Evolutionary conservation across 805 yeast genomes (phyloP).

Genomic region (Candida ovalis): DNA sequence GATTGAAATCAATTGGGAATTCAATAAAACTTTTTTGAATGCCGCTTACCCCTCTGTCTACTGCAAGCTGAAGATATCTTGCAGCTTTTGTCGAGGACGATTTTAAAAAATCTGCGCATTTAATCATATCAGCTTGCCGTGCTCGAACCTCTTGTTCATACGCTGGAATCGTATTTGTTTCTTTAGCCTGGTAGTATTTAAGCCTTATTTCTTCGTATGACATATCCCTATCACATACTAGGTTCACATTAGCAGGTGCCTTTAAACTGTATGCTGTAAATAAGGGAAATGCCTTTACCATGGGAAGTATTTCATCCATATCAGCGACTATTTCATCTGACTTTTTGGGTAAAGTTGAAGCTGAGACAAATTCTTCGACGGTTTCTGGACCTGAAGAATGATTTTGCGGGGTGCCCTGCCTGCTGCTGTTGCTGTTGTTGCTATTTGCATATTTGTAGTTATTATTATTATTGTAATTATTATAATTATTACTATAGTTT

Average conservation of each 20-base stretch:
- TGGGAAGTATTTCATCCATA: conserved; percentile 11
- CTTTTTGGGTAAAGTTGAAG: conserved; percentile 1
- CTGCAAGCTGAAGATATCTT: conserved; percentile 49
- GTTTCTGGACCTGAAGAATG: conserved; percentile 4
- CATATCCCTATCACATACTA: conserved; percentile 49
- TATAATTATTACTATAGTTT: conserved; percentile 3
- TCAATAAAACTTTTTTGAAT: conserved; percentile 32
- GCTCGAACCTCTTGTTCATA: conserved; percentile 39
- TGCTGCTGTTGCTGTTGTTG: conserved; percentile 1
- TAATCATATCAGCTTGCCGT: conserved; percentile 45
- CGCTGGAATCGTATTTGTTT: conserved; percentile 32
- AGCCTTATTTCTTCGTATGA: conserved; percentile 52
- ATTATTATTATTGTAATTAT: not conserved
- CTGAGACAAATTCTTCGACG: conserved; percentile 1
- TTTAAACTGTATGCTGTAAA: conserved; percentile 47
- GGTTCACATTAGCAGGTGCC: conserved; percentile 43
- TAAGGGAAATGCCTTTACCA: conserved; percentile 26
- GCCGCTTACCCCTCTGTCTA: conserved; percentile 26
- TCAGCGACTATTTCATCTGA: conserved; percentile 24
- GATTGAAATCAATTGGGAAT: conserved; percentile 27
- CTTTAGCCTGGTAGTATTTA: conserved; percentile 40
- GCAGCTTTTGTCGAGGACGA: conserved; percentile 49
- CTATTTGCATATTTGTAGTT: not conserved
- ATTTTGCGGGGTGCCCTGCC: not conserved
- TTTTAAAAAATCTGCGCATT: conserved; percentile 35